Evolutionary conservation across 139 green algal species (phyloP), one percentile per base, ranked within the genome.

Genomic region (Chara braunii): DNA sequence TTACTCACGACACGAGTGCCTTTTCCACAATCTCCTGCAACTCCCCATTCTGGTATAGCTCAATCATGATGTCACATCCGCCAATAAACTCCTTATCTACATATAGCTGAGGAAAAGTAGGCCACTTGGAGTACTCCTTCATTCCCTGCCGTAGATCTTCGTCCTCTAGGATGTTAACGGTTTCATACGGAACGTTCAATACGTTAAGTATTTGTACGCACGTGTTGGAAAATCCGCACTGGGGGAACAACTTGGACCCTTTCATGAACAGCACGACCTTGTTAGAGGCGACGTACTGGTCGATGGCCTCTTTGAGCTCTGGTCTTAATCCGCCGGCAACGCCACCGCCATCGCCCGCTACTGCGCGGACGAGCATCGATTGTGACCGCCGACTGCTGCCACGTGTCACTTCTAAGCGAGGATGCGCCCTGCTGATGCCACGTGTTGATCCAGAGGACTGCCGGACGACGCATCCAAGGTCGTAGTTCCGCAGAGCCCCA

Each of bases 21-120:
- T 78, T 76, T 37, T 80, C 73, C n/a, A 68, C 24, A 2, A 72
- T 40, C 72, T 81, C 73, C 43, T 81, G 62, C 4, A 80, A 51
- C 70, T 80, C 73, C n/a, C 73, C 73, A 33, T 30, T 80, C 50
- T 81, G 68, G 28, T 66, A 70, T 26, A 43, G n/a, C 44, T 80
- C 85, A 37, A 97, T 90, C 80, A 94, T 86, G 77, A 99, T 99
- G 81, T 99, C 93, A 40, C 86, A 95, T 5, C 93, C 93, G 8
- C 93, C 93, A 64, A 85, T 90, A 55, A 99, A 96, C 75, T 99
- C 91, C 0, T 86, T 87, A 54, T 86, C 86, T 37, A 97, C 88
- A 80, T 98, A 98, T 2, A 97, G 74, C 74, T 96, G 86, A 2
- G 87, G 88, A 65, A 92, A 95, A 7, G 90, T 95, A 23, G 88